These are phyloP conservation scores for Cyberlindnera mycetangii DNA, from an alignment of 805 yeast genomes.

Conservation along the genomic window DNA sequence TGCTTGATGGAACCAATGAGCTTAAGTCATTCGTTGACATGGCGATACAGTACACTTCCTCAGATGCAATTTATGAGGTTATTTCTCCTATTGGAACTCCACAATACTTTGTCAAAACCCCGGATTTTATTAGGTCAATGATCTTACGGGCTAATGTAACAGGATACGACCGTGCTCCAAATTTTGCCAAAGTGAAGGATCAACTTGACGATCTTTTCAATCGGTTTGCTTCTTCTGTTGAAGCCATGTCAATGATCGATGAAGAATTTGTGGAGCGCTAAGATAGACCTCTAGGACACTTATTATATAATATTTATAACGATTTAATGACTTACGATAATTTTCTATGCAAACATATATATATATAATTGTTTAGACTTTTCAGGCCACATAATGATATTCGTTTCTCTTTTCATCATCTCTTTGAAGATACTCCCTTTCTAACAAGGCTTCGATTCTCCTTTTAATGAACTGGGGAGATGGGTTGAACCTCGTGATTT, in stretches of 20 bases:
- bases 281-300: neutral
- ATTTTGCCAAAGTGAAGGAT: neutral
- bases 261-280: neutral
- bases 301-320: neutral
- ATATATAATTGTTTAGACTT: neutral
- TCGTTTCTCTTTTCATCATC: conserved; percentile 55
- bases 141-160: conserved; percentile 18
- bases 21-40: conserved; percentile 10
- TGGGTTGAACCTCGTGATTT: conserved; percentile 67
- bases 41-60: conserved; percentile 12
- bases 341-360: neutral
- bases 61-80: conserved; percentile 10
- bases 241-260: conserved; percentile 4
- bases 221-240: conserved; percentile 8
- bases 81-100: conserved; percentile 7
- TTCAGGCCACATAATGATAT: conserved; percentile 66
- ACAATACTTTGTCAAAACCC: conserved; percentile 17
- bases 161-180: conserved; percentile 1
- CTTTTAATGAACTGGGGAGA: conserved; percentile 63
- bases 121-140: conserved; percentile 16
- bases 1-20: conserved; percentile 23
- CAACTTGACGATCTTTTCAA: conserved; percentile 11
- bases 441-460: conserved; percentile 71
- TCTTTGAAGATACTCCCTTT: conserved; percentile 77
- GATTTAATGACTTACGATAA: neutral